A percentile compares a stretch with the other conserved stretches of the same genome.
These are phyloP conservation scores for Glarea lozoyensis DNA, from an alignment of 495 filamentous ascomycete species.

Conservation along the genomic window DNA sequence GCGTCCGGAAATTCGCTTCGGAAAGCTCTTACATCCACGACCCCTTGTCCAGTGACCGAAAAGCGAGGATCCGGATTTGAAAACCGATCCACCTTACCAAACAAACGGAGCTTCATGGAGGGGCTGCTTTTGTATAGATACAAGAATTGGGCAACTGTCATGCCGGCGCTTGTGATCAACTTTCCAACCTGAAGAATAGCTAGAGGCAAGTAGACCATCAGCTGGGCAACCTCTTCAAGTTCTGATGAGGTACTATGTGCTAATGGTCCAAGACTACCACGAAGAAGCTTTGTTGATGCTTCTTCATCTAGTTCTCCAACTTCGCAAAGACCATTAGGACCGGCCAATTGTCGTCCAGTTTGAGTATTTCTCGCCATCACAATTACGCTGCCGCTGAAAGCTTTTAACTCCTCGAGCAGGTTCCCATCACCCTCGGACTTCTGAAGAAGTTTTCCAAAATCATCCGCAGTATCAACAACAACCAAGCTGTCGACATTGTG, in stretches of 20 bases:
- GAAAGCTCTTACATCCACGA: conserved; percentile 4
- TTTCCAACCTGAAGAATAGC: conserved; percentile 4
- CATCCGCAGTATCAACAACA: conserved; percentile 7
- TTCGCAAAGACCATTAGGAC: conserved; percentile 2
- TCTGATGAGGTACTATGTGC: not conserved
- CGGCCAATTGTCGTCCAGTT: not conserved
- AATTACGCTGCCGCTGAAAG: conserved; percentile 7
- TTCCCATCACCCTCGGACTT: not conserved
- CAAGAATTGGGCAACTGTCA: conserved; percentile 9
- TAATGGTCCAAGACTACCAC: not conserved
- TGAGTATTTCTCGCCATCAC: conserved; percentile 4
- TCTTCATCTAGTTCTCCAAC: conserved; percentile 1
- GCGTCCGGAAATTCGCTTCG: not conserved
- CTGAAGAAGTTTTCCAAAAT: not conserved
- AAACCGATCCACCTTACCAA: conserved; percentile 3
- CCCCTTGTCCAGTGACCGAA: conserved; percentile 5
- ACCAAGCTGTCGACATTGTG: not conserved
- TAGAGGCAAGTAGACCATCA: conserved; percentile 2
- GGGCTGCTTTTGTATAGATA: not conserved
- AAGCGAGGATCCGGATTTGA: conserved; percentile 1
- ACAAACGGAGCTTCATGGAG: conserved; percentile 3
- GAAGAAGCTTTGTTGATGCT: not conserved
- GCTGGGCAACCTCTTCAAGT: conserved; percentile 3
- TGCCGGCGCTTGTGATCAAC: conserved; percentile 1
- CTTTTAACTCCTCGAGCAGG: conserved; percentile 1